Conservation (phyloP, 176 grass and related monocot species). For the barley (Hordeum vulgare) region MorexV3_pseudomolecules_assembly NC_058518.1:46016205-46016704, state of each 20-base stretch:
- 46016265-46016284: neutral
- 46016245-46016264: neutral
- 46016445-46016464: conserved; percentile 72
- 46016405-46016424: conserved; percentile 85
- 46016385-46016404: conserved; percentile 72
- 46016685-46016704: conserved; percentile 84
- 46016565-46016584: conserved; percentile 46
- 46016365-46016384: conserved; percentile 92
- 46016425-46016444: conserved; percentile 86
- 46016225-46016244: neutral
- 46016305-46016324: neutral
- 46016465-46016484: conserved; percentile 69
- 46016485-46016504: conserved; percentile 61
- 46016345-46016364: conserved; percentile 38
- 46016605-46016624: neutral
- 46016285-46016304: neutral
- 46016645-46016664: conserved; percentile 23
- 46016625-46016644: neutral
- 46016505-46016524: conserved; percentile 73
- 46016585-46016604: neutral
- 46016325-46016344: neutral
- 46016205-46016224: neutral
- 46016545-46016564: conserved; percentile 83
- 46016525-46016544: conserved; percentile 77
- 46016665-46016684: conserved; percentile 94